phyloP scores from a whole-genome alignment of 176 grass and related monocot species.

The Cocos nucifera region DNA sequence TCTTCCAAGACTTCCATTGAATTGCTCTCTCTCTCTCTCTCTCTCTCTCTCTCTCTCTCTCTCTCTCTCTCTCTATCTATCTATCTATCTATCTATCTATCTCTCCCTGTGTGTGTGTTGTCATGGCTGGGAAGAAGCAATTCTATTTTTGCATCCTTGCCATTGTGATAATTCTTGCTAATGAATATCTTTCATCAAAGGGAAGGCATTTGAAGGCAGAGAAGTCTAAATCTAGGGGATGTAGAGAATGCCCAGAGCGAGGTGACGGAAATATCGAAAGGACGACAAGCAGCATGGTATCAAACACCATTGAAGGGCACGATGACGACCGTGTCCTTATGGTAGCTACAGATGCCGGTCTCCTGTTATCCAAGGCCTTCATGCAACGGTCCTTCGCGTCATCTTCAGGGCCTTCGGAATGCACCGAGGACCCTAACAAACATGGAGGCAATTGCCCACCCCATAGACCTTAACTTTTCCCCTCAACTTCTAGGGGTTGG shows the following conservation, averaged over 20 bases:
- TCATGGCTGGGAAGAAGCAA: conserved; percentile 19
- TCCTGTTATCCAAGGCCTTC: conserved; percentile 16
- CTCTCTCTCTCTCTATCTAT: too few species aligned
- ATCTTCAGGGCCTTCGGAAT: background rate
- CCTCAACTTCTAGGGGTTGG: too few species aligned
- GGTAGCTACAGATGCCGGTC: conserved; percentile 29
- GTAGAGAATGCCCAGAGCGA: background rate
- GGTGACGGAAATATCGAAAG: conserved; percentile 3
- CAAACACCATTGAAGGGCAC: background rate
- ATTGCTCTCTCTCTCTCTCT: background rate
- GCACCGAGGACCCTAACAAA: too few species aligned
- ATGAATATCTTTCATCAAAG: conserved; percentile 2
- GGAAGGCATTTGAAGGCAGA: conserved; percentile 10
- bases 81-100: background rate
- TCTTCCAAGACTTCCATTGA: too few species aligned
- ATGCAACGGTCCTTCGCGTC: too few species aligned
- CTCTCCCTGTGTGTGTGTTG: too few species aligned
- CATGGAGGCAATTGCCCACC: too few species aligned
- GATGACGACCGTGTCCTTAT: background rate
- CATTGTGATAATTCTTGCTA: conserved; percentile 12
- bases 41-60: too few species aligned
- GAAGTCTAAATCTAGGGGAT: background rate
- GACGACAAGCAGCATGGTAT: too few species aligned
- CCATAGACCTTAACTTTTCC: too few species aligned
- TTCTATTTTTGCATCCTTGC: conserved; percentile 4